phyloP scores from a whole-genome alignment of 73 alveolate genomes.

The Effrenium voratum region DNA sequence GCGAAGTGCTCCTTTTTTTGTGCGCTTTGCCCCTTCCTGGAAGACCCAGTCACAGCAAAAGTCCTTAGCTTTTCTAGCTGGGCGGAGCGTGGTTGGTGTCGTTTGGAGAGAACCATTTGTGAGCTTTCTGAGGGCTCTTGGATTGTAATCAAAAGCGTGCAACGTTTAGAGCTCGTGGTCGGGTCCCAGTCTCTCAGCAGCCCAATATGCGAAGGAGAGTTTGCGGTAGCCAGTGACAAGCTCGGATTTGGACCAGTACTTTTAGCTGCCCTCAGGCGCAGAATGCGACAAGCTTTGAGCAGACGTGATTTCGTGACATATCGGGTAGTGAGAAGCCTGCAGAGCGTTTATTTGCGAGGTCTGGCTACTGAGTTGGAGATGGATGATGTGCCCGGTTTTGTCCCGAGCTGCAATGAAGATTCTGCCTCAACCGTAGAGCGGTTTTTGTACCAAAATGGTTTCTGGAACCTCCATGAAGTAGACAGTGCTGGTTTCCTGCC shows the following conservation, averaged over 20 bases:
- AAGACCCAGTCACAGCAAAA: too few species aligned
- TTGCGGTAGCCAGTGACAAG: constrained; percentile 7
- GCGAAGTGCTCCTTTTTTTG: constrained; percentile 12
- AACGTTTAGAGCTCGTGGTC: neutral
- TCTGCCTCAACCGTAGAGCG: neutral
- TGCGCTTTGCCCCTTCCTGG: constrained; percentile 35
- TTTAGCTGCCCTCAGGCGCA: constrained; percentile 11
- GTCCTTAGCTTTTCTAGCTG: neutral
- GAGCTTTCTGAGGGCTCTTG: constrained; percentile 33
- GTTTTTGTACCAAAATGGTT: constrained; percentile 6
- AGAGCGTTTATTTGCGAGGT: constrained; percentile 12
- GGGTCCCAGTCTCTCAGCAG: too few species aligned
- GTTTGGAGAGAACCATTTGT: neutral
- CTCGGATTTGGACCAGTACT: neutral
- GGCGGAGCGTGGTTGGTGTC: constrained; percentile 19
- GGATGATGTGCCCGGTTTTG: constrained; percentile 24
- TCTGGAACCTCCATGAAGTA: neutral
- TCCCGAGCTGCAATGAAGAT: neutral
- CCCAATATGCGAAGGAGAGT: neutral
- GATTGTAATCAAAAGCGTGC: neutral
- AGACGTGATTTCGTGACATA: neutral
- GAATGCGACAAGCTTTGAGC: neutral
- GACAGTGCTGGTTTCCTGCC: constrained; percentile 20
- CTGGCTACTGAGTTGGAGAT: neutral
- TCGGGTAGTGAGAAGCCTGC: constrained; percentile 8